Evolutionary conservation across 108 stramenopile species (phyloP), one percentile per base, ranked within the genome.

Genomic region (Skeletonema costatum): DNA sequence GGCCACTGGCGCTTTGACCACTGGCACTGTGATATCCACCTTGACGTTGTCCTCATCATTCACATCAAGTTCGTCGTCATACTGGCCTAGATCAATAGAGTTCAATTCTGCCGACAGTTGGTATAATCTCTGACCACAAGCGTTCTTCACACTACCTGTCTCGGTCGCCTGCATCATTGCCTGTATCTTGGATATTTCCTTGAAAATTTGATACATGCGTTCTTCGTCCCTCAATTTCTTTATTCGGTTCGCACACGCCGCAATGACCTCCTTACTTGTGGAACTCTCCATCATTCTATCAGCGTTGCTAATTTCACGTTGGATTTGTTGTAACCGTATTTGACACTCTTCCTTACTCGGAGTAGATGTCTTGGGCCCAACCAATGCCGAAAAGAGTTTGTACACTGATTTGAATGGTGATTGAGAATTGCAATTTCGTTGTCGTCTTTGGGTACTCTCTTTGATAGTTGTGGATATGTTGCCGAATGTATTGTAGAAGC

Each of bases 181-280:
- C 14, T 68, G 69, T 30, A 81, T 75, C 35, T 81, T 75, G 30
- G 75, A 59, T 25, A 61, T 59, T 35, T 81, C 80, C 30, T 81
- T 74, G 2, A 70, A 63, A 36, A 81, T 81, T 75, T 81, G 80
- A 61, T 70, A 74, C 33, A 75, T 67, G 39, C 80, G 69, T 64
- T 64, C 60, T 70, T 81, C 80, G 12, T 81, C 50, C 51, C 36
- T 56, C 16, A 81, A 62, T 53, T 75, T 81, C 12, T 64, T 46
- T 6, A 81, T 75, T n/a, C 80, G 42, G 2, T 29, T 44, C 1
- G 4, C 59, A 35, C 80, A 81, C 5, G 68, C 74, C 1, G 64
- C 31, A 36, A 60, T 69, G 8, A 81, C 80, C 8, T 46, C 56
- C 2, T 36, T 16, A 56, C 75, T 71, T 25, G 33, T 53, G 9